These are phyloP conservation scores for Wallacemonas sp. DNA, from an alignment of 208 protist species.

Conservation along the genomic window DNA sequence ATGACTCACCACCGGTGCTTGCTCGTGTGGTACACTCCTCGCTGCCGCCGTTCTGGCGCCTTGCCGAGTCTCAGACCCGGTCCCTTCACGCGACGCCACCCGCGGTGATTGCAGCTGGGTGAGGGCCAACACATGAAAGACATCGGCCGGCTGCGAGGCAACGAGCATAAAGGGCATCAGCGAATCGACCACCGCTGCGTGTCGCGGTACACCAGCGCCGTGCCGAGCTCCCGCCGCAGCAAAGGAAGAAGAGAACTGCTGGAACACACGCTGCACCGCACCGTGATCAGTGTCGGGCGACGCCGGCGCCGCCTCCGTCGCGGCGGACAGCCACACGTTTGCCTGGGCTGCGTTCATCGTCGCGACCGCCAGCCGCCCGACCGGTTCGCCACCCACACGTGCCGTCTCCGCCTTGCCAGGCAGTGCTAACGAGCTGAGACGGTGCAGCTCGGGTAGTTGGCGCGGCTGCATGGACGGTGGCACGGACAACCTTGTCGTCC, in stretches of 20 bases:
- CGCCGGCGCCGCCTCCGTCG: too few relatives aligned
- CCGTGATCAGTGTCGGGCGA: background rate
- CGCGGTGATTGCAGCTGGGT: background rate
- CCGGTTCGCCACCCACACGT: constrained; percentile 5
- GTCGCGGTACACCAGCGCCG: too few relatives aligned
- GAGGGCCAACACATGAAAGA: background rate
- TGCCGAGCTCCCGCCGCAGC: too few relatives aligned
- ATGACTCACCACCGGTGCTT: constrained; percentile 16
- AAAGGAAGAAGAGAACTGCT: background rate
- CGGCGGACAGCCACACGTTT: background rate
- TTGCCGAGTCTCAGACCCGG: too few relatives aligned
- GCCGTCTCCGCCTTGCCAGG: constrained; percentile 1
- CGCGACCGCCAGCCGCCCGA: constrained; percentile 14
- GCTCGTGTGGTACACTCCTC: background rate
- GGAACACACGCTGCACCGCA: background rate
- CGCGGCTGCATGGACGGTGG: constrained; percentile 13
- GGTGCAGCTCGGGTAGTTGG: constrained; percentile 34
- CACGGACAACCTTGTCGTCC: background rate
- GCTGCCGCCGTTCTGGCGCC: background rate
- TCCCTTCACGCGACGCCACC: too few relatives aligned
- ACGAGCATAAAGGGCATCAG: constrained; percentile 23
- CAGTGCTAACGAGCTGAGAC: constrained; percentile 19
- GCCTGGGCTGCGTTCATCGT: constrained; percentile 23
- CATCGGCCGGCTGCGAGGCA: constrained; percentile 20
- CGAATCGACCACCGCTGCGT: background rate